Conservation (phyloP, 1,284 basidiomycete species). For the Erythrobasidium hasegawianum region DNA sequence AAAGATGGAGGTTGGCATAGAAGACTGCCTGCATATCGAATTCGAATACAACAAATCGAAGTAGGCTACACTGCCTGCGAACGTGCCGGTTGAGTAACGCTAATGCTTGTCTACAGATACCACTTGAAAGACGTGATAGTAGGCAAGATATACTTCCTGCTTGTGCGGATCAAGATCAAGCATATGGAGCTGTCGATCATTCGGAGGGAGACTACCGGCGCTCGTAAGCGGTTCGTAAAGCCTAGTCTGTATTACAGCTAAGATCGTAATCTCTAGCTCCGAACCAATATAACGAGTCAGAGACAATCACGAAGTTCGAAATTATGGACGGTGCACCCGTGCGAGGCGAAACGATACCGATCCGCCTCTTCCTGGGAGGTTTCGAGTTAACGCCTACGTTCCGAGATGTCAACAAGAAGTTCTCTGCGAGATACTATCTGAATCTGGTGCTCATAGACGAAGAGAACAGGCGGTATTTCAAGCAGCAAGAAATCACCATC, state of each 20-base stretch:
- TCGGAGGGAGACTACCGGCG: slow-evolving; percentile 90
- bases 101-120: slow-evolving; percentile 59
- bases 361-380: slow-evolving; percentile 93
- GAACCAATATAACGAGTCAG: slow-evolving; percentile 98
- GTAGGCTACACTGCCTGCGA: slow-evolving; percentile 53
- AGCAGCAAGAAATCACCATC: slow-evolving; percentile 52
- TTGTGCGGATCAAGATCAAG: slow-evolving; percentile 99
- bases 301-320: slow-evolving; percentile 99
- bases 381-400: slow-evolving; percentile 98
- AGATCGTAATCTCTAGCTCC: slow-evolving; percentile 53
- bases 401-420: slow-evolving; percentile 99
- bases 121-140: slow-evolving; percentile 99
- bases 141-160: slow-evolving; percentile 97
- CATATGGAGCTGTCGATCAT: slow-evolving; percentile 99
- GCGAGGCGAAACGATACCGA: slow-evolving; percentile 96
- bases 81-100: neutral
- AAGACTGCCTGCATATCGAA: slow-evolving; percentile 97
- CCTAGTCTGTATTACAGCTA: slow-evolving; percentile 5
- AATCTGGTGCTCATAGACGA: slow-evolving; percentile 94
- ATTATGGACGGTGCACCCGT: slow-evolving; percentile 98
- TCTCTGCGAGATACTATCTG: slow-evolving; percentile 91
- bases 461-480: slow-evolving; percentile 93
- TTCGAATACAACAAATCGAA: slow-evolving; percentile 99
- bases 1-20: slow-evolving; percentile 99
- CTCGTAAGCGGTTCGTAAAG: slow-evolving; percentile 53